These are phyloP conservation scores for Cladophialophora bantiana DNA, from an alignment of 2,329 filamentous ascomycete species.

Conservation along the genomic window DNA sequence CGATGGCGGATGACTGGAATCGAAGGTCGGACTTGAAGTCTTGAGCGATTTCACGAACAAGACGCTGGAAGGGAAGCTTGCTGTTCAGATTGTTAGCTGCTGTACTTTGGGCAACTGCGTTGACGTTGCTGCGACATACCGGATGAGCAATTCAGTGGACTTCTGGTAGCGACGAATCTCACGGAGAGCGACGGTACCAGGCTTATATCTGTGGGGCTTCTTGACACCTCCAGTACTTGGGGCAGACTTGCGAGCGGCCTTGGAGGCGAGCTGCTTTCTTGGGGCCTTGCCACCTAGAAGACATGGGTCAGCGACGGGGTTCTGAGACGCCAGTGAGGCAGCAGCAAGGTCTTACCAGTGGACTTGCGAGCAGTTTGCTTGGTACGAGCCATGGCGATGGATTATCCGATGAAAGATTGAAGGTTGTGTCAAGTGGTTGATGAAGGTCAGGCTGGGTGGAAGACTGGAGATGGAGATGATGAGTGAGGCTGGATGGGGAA, in stretches of 20 bases:
- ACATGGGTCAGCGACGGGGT: slow-evolving; percentile 37
- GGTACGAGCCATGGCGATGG: slow-evolving; percentile 57
- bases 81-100: slow-evolving; percentile 88
- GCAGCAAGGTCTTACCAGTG: slow-evolving; percentile 32
- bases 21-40: slow-evolving; percentile 95
- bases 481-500: slow-evolving; percentile 37
- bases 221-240: slow-evolving; percentile 97
- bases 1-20: slow-evolving; percentile 98
- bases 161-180: slow-evolving; percentile 99
- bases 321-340: slow-evolving; percentile 33
- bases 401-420: slow-evolving; percentile 37
- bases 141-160: slow-evolving; percentile 92
- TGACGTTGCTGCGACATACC: slow-evolving; percentile 45
- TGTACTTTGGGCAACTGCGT: slow-evolving; percentile 87
- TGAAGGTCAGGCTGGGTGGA: slow-evolving; percentile 43
- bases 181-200: slow-evolving; percentile 93
- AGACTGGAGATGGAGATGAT: slow-evolving; percentile 40
- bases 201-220: slow-evolving; percentile 92
- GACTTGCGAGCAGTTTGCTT: slow-evolving; percentile 62
- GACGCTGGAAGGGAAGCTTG: slow-evolving; percentile 96
- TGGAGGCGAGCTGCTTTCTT: slow-evolving; percentile 97
- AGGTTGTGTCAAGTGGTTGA: slow-evolving; percentile 32
- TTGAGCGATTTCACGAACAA: slow-evolving; percentile 96
- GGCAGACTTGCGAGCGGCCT: slow-evolving; percentile 97
- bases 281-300: slow-evolving; percentile 70